Conservation (phyloP, 176 grass and related monocot species). For the Musa schizocarpa region DNA sequence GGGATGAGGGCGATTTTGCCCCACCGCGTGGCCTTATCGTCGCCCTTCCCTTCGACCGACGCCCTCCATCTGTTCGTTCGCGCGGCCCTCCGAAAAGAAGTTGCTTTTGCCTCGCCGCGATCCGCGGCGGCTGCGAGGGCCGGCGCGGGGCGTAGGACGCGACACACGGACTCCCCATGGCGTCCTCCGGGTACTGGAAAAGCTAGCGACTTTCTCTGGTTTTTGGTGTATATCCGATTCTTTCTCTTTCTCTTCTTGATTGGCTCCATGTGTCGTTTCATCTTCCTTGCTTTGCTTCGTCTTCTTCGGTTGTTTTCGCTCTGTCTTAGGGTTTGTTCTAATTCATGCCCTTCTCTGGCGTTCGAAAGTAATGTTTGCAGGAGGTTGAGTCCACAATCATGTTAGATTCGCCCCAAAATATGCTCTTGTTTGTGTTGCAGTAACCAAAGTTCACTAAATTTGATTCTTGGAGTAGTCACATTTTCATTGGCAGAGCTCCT, state of each 20-base stretch:
- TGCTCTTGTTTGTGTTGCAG: no score
- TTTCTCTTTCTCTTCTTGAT: no score
- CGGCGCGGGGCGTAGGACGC: not conserved
- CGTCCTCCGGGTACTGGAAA: not conserved
- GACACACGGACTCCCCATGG: not conserved
- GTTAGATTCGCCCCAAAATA: not conserved
- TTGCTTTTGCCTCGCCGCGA: not conserved
- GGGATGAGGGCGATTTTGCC: not conserved
- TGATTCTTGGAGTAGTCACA: no score
- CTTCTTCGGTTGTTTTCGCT: no score
- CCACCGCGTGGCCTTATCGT: not conserved
- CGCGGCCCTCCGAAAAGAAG: not conserved
- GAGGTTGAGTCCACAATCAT: not conserved
- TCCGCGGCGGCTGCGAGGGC: not conserved
- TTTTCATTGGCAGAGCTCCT: no score
- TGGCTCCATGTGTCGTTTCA: no score
- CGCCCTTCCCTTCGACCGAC: slow-evolving; percentile 2
- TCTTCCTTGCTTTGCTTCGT: no score
- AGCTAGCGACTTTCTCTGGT: not conserved
- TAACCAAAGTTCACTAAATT: no score
- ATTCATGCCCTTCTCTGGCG: not conserved
- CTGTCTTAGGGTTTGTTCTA: not conserved
- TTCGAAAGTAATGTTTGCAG: not conserved
- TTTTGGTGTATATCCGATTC: not conserved
- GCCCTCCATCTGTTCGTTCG: slow-evolving; percentile 32